phyloP scores from a whole-genome alignment of 2,329 filamentous ascomycete species.

The Neospermospora avenae region DNA sequence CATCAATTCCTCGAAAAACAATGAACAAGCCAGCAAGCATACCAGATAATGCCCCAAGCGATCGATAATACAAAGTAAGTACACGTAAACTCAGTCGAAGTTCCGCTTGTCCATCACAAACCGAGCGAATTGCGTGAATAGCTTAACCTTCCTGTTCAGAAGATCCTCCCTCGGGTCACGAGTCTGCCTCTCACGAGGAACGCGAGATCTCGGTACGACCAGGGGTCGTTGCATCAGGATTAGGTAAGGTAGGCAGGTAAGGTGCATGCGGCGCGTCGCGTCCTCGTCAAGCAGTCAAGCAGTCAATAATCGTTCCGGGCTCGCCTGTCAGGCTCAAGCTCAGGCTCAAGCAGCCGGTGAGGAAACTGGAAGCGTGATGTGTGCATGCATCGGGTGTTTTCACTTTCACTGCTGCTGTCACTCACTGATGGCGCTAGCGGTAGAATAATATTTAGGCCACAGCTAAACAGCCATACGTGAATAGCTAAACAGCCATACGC shows the following conservation, averaged over 20 bases:
- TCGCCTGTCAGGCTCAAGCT: no score
- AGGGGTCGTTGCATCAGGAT: neutral
- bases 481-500: no score
- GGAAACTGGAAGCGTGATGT: neutral
- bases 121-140: neutral
- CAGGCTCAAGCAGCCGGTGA: neutral
- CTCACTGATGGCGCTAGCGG: neutral
- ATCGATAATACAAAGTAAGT: no score
- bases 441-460: neutral
- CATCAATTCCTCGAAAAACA: no score
- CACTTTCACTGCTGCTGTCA: neutral
- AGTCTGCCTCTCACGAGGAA: neutral
- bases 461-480: no score
- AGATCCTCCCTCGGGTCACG: neutral
- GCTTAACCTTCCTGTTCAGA: neutral
- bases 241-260: neutral
- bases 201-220: neutral
- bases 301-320: neutral
- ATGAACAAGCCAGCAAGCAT: no score
- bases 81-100: no score
- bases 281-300: neutral
- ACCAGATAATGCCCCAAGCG: no score
- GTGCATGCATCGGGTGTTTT: neutral
- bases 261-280: no score
- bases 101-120: neutral